Percentiles rank a stretch among this genome's conserved stretches.
phyloP scores from a whole-genome alignment of 1,284 basidiomycete genomes.

The Neonothopanus nambi region DNA sequence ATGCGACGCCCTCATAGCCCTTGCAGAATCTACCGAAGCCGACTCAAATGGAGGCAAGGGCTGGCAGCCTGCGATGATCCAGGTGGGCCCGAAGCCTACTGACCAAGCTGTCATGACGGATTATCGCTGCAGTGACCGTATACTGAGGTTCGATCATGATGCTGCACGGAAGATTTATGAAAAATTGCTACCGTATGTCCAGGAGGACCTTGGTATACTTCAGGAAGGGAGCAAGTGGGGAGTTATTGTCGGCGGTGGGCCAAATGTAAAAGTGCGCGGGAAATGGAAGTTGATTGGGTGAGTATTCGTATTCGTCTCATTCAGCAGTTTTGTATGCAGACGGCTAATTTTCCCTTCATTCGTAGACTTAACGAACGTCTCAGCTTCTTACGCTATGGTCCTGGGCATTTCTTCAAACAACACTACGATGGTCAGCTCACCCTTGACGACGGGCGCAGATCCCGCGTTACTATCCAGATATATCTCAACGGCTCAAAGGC shows the following conservation, averaged over 20 bases:
- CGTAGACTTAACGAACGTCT: slow-evolving; percentile 35
- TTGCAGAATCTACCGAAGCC: slow-evolving; percentile 27
- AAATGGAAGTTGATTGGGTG: slow-evolving; percentile 10
- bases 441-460: slow-evolving; percentile 29
- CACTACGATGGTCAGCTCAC: slow-evolving; percentile 40
- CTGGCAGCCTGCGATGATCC: slow-evolving; percentile 9
- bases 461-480: slow-evolving; percentile 40
- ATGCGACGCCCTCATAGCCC: slow-evolving; percentile 32
- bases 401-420: slow-evolving; percentile 41
- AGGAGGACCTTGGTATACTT: slow-evolving; percentile 29
- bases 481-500: slow-evolving; percentile 35
- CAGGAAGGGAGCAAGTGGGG: slow-evolving; percentile 28
- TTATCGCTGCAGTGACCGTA: slow-evolving; percentile 36
- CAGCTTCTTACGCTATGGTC: slow-evolving; percentile 41
- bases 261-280: background rate
- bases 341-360: background rate
- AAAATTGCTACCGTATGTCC: slow-evolving; percentile 31
- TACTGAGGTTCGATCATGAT: slow-evolving; percentile 33
- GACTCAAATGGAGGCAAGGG: slow-evolving; percentile 1
- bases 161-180: slow-evolving; percentile 30
- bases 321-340: background rate
- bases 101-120: slow-evolving; percentile 28
- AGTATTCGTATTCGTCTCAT: background rate
- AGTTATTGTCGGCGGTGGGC: slow-evolving; percentile 23
- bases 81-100: background rate